phyloP scores from a whole-genome alignment of 75 land plant genomes.

The Selaginella tamariscina region DNA sequence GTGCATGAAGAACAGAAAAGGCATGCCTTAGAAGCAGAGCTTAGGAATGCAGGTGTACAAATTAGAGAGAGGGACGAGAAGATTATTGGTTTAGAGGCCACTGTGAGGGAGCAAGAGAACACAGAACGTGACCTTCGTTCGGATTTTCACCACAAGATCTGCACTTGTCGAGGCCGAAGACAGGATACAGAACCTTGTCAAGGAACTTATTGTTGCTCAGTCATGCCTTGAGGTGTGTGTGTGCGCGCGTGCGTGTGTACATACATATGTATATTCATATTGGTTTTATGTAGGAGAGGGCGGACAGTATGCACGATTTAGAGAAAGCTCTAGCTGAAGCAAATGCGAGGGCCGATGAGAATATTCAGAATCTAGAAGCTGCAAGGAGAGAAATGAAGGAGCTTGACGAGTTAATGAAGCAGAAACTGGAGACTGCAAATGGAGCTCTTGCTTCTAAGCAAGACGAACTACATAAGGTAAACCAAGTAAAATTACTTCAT shows the following conservation, averaged over 20 bases:
- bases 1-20: slow-evolving; percentile 31
- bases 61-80: slow-evolving; percentile 30
- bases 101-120: slow-evolving; percentile 6
- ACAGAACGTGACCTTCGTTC: background rate
- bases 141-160: background rate
- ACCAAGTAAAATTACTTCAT: too few species aligned
- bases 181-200: background rate
- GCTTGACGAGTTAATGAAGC: background rate
- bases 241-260: too few species aligned
- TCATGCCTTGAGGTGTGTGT: background rate
- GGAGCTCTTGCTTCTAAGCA: background rate
- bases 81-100: slow-evolving; percentile 23
- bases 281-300: too few species aligned
- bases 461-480: background rate
- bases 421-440: background rate
- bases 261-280: too few species aligned
- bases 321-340: background rate
- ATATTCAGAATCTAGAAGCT: background rate
- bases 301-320: background rate
- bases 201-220: background rate
- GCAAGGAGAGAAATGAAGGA: background rate
- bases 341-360: background rate
- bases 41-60: slow-evolving; percentile 31
- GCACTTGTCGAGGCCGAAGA: background rate
- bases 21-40: slow-evolving; percentile 29